Percentiles rank a stretch among this genome's conserved stretches.
These are phyloP conservation scores for Leptodermis oblonga DNA, from an alignment of 257 asterid species.

Conservation along the genomic window DNA sequence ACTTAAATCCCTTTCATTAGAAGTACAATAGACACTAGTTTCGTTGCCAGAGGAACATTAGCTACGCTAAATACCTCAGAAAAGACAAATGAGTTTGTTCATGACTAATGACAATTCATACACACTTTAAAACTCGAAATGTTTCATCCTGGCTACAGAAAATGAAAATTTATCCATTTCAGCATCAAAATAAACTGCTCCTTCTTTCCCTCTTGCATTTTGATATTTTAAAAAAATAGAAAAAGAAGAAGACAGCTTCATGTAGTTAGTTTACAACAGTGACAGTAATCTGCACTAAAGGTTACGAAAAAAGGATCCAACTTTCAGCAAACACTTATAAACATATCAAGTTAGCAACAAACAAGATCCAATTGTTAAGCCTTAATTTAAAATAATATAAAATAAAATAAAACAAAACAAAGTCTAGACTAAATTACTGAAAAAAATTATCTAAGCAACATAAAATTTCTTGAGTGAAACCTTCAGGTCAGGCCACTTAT, in stretches of 20 bases:
- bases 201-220: neutral
- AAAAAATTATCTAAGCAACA: too few species aligned
- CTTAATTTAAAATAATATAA: too few species aligned
- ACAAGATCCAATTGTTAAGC: neutral
- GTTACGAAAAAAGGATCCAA: neutral
- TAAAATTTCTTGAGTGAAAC: conserved; percentile 31
- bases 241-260: neutral
- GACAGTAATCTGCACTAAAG: neutral
- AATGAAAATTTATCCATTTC: too few species aligned
- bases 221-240: neutral
- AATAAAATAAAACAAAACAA: too few species aligned
- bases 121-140: neutral
- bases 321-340: neutral
- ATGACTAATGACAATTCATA: neutral
- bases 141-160: neutral
- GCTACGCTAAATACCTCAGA: neutral
- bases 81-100: neutral
- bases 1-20: neutral
- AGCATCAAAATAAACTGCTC: neutral
- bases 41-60: neutral
- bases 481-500: conserved; percentile 68
- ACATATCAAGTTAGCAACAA: neutral
- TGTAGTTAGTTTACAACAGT: neutral
- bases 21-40: neutral
- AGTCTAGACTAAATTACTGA: too few species aligned